These are phyloP conservation scores for Colletotrichum somersetense DNA, from an alignment of 2,329 filamentous ascomycete species.

Conservation along the genomic window DNA sequence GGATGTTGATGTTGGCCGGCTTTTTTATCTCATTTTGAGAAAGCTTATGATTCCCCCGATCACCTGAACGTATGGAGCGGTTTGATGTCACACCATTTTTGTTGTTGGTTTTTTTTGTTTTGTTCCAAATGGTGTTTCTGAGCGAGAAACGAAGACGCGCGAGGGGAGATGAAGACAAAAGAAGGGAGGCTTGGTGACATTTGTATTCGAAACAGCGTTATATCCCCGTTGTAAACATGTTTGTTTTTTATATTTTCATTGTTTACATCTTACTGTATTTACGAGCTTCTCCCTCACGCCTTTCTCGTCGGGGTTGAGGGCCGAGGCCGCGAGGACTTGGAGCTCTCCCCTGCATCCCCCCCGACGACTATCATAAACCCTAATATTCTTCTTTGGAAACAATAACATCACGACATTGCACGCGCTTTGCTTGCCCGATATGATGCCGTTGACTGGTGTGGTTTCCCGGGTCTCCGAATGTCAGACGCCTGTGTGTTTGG, in stretches of 20 bases:
- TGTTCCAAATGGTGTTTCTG: not conserved
- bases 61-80: constrained; percentile 34
- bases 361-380: constrained; percentile 28
- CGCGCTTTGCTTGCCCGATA: not conserved
- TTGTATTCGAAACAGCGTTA: constrained; percentile 30
- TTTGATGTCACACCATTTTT: constrained; percentile 31
- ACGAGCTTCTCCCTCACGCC: constrained; percentile 2
- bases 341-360: not conserved
- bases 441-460: not conserved
- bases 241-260: not conserved
- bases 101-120: constrained; percentile 6
- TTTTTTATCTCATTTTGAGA: constrained; percentile 21
- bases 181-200: constrained; percentile 27
- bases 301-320: not conserved
- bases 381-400: constrained; percentile 34
- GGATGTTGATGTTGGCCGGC: constrained; percentile 40
- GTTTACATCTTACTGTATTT: constrained; percentile 6
- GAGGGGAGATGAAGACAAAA: constrained; percentile 22
- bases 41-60: constrained; percentile 39
- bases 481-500: not conserved
- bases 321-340: constrained; percentile 18
- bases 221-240: constrained; percentile 30
- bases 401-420: constrained; percentile 40
- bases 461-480: not conserved
- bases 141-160: not conserved